Base-by-base conservation (phyloP, 2,329 filamentous ascomycete genomes). In the Rutstroemia sp. region DNA sequence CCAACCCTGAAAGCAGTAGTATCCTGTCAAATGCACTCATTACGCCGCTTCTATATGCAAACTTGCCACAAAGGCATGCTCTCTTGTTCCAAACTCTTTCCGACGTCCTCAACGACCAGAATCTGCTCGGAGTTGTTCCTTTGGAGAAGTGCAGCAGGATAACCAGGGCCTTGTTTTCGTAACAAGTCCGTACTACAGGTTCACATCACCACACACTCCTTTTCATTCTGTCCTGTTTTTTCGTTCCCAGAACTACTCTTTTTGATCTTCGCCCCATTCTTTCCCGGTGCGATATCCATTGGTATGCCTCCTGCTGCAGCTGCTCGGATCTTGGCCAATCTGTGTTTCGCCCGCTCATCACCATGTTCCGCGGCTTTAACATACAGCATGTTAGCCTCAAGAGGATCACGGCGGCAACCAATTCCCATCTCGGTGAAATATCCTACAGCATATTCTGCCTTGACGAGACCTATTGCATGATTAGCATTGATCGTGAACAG, bases 401-500 rank as follows among this genome's bases (percentile, higher is more conserved):
- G 80, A n/a, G 92, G 85, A 70, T 99, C 94, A 49, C 90, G 85
- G 39, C 91, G 88, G 71, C 91, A 96, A 50, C 94, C 94, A 65
- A 99, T 96, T 61, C 94, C 94, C 89, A 95, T 96, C 71, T 99
- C 94, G 5, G 92, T 96, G 71, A 99, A 99, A 73, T 96, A 97
- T 46, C 91, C 94, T 21, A 96, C 83, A 0, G 94, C 90, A 66
- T 97, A 99, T 70, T 96, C 85, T n/a, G 94, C 94, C 70, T 83
- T 83, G 2, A 61, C 66, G 30, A 71, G 66, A 60, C 67, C 69
- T 70, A 52, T 41, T 34, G 44, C 56, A 62, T 58, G 59, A 57
- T 60, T 48, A 56, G 44, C 49, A 37, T 49, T 16, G 42, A 23
- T 30, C 41, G n/a, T 12, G 49, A 18, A 18, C 19, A 39, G 8